A percentile compares a stretch with the other conserved stretches of the same genome.
These are phyloP conservation scores for Pichia terricola DNA, from an alignment of 1,139 yeast species.

Conservation along the genomic window DNA sequence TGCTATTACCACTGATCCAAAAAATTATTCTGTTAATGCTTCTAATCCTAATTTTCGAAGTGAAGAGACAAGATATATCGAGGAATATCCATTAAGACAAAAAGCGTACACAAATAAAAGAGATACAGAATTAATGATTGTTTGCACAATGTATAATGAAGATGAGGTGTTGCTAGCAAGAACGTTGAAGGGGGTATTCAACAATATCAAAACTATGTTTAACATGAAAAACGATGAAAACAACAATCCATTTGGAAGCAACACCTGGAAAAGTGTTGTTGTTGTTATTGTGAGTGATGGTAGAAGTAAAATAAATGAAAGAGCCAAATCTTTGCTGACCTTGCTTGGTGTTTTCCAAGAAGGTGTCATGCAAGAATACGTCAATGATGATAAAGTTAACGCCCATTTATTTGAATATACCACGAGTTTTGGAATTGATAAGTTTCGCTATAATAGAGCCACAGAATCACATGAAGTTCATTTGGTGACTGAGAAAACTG, in stretches of 20 bases:
- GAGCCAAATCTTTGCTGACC: slow-evolving; percentile 56
- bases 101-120: slow-evolving; percentile 55
- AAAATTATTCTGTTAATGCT: slow-evolving; percentile 34
- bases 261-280: slow-evolving; percentile 72
- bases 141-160: slow-evolving; percentile 76
- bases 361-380: slow-evolving; percentile 70
- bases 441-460: slow-evolving; percentile 33
- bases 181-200: slow-evolving; percentile 69
- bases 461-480: slow-evolving; percentile 33
- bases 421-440: slow-evolving; percentile 57
- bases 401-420: slow-evolving; percentile 79
- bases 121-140: slow-evolving; percentile 64
- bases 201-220: slow-evolving; percentile 70
- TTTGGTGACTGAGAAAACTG: slow-evolving; percentile 44
- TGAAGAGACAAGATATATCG: slow-evolving; percentile 21
- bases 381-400: slow-evolving; percentile 58
- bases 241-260: slow-evolving; percentile 65
- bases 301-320: slow-evolving; percentile 53
- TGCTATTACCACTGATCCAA: slow-evolving; percentile 76
- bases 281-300: slow-evolving; percentile 72
- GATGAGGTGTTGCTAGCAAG: slow-evolving; percentile 64
- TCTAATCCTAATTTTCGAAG: slow-evolving; percentile 28
- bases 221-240: slow-evolving; percentile 46
- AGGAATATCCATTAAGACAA: slow-evolving; percentile 46
- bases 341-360: slow-evolving; percentile 74